Evolutionary conservation across 805 yeast genomes (phyloP).

Genomic region (Priceomyces medius): DNA sequence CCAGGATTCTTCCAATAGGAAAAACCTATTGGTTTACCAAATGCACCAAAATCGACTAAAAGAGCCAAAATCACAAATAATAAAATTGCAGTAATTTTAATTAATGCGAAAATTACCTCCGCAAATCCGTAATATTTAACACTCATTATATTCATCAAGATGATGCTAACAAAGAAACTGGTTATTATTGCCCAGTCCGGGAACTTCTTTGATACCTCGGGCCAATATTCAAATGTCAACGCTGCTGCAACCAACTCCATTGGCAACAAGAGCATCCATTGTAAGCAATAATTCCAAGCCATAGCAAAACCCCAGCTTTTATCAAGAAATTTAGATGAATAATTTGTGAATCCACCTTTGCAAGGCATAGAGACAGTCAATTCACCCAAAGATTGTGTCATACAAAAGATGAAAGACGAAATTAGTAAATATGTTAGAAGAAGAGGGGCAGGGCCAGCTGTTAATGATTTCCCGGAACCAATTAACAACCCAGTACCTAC

Average conservation of each 20-base stretch:
- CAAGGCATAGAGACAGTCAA: conserved; percentile 22
- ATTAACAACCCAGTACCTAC: conserved; percentile 27
- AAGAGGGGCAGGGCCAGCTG: conserved; percentile 23
- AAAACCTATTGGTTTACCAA: conserved; percentile 26
- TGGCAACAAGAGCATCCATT: conserved; percentile 24
- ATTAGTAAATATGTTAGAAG: conserved; percentile 20
- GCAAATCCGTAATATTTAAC: conserved; percentile 24
- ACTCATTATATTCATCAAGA: conserved; percentile 21
- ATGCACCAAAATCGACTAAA: conserved; percentile 20
- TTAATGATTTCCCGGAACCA: conserved; percentile 23
- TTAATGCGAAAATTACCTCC: conserved; percentile 22
- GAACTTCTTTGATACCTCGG: conserved; percentile 17
- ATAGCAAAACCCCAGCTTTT: conserved; percentile 25
- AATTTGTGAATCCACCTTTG: conserved; percentile 26
- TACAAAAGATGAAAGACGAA: conserved; percentile 22
- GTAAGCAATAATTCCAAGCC: conserved; percentile 26
- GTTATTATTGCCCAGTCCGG: conserved; percentile 16
- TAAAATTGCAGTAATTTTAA: conserved; percentile 22
- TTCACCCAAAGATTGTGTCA: conserved; percentile 25
- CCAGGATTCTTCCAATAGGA: conserved; percentile 26
- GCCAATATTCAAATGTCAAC: conserved; percentile 24
- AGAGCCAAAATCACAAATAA: conserved; percentile 19
- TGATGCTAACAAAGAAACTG: conserved; percentile 17
- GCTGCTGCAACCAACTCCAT: conserved; percentile 28
- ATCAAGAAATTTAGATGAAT: conserved; percentile 22